phyloP scores from a whole-genome alignment of 257 asterid genomes.

The Petunia axillaris region DNA sequence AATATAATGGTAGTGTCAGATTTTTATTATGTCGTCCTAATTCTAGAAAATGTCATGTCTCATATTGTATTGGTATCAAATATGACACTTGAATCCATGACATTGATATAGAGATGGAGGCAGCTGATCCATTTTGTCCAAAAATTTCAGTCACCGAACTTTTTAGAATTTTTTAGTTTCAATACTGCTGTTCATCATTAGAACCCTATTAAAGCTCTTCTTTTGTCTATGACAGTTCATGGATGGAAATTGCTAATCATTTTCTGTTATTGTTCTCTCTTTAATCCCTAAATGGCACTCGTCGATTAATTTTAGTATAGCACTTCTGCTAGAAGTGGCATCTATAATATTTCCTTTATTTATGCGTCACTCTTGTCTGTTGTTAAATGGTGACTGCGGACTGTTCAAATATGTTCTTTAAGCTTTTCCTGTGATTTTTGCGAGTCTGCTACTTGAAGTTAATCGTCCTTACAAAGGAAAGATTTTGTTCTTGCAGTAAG shows the following conservation, averaged over 20 bases:
- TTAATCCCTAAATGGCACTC: background rate
- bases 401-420: background rate
- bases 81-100: no score
- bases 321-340: background rate
- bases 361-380: background rate
- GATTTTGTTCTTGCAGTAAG: conserved; percentile 59
- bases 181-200: background rate
- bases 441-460: background rate
- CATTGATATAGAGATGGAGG: no score
- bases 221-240: background rate
- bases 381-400: conserved; percentile 3
- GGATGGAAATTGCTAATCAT: background rate
- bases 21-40: no score
- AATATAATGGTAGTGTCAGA: no score
- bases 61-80: no score
- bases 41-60: no score
- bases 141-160: no score
- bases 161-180: no score
- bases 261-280: conserved; percentile 8
- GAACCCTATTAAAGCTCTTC: background rate
- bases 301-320: background rate
- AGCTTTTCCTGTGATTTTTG: conserved; percentile 7
- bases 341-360: background rate
- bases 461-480: background rate
- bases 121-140: no score